Evolutionary conservation across 2,329 filamentous ascomycete genomes (phyloP).

Genomic region (Xylariaceae sp.): DNA sequence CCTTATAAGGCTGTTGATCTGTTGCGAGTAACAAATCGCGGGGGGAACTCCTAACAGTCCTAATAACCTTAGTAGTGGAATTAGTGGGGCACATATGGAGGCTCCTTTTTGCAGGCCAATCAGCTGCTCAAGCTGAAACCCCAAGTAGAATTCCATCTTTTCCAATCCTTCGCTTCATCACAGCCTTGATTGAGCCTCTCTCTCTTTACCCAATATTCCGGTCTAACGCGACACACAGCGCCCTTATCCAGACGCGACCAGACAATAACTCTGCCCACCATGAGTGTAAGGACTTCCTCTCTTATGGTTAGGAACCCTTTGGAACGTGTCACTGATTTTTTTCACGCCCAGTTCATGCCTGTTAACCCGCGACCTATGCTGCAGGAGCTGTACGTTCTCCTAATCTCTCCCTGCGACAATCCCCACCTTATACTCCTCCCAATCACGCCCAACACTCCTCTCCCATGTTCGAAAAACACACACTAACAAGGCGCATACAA

Average conservation of each 20-base stretch:
- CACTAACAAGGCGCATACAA: conserved; percentile 8
- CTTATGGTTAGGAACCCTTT: not conserved
- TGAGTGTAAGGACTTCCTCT: conserved; percentile 41
- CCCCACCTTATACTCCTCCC: conserved; percentile 6
- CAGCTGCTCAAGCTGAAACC: conserved; percentile 2
- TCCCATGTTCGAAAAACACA: conserved; percentile 12
- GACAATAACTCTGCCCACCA: conserved; percentile 34
- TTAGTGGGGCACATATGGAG: conserved; percentile 12
- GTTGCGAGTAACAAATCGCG: too few species aligned
- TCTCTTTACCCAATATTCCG: not conserved
- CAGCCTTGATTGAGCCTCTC: conserved; percentile 14
- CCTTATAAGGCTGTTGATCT: too few species aligned
- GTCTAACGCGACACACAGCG: conserved; percentile 18
- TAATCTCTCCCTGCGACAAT: not conserved
- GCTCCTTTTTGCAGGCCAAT: conserved; percentile 13
- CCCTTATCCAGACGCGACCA: conserved; percentile 22
- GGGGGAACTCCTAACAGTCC: too few species aligned
- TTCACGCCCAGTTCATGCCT: conserved; percentile 72
- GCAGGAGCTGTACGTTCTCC: conserved; percentile 76
- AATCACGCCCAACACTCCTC: not conserved
- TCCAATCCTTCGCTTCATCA: not conserved
- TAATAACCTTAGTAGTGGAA: too few species aligned
- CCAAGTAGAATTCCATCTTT: conserved; percentile 16
- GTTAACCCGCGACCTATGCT: conserved; percentile 97
- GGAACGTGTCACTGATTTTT: conserved; percentile 2